Percentiles rank a stretch among this genome's conserved stretches.
phyloP scores from a whole-genome alignment of 352 stramenopile genomes.

The Pythium oligandrum region DNA sequence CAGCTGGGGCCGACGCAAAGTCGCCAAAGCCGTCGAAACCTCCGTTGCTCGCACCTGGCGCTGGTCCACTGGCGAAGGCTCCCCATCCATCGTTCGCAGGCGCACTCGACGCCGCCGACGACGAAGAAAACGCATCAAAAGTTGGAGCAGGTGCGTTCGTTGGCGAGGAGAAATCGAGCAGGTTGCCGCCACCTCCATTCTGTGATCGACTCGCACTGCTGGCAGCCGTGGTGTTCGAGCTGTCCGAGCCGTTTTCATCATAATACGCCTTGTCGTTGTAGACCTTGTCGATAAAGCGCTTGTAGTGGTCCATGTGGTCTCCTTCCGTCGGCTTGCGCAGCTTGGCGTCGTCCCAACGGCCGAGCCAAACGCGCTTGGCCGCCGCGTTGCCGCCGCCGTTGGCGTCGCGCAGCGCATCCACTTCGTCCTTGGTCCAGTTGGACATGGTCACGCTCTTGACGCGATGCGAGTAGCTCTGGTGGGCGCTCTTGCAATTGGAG shows the following conservation, averaged over 20 bases:
- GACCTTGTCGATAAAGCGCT: conserved; percentile 79
- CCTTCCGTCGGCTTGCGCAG: conserved; percentile 69
- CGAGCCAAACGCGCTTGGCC: conserved; percentile 83
- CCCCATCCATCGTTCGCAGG: conserved; percentile 16
- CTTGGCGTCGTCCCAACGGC: conserved; percentile 61
- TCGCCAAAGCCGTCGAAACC: conserved; percentile 29
- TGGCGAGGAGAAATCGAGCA: conserved; percentile 56
- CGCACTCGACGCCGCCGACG: conserved; percentile 9
- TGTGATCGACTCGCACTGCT: no score
- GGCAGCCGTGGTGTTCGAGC: no score
- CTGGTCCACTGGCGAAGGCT: conserved; percentile 28
- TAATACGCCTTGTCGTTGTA: conserved; percentile 84
- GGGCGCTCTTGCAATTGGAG: conserved; percentile 92
- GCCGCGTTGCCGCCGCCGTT: conserved; percentile 88
- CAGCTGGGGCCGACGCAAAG: conserved; percentile 26
- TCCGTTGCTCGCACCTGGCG: conserved; percentile 9
- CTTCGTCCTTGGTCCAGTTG: conserved; percentile 90
- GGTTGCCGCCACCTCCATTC: conserved; percentile 19
- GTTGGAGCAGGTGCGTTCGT: conserved; percentile 11
- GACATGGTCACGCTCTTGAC: conserved; percentile 96
- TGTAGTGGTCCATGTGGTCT: conserved; percentile 82
- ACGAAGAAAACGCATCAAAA: conserved; percentile 43
- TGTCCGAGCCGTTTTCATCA: conserved; percentile 28
- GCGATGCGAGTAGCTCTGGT: conserved; percentile 93
- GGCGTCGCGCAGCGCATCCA: conserved; percentile 80